Evolutionary conservation across 2,329 filamentous ascomycete species (phyloP), one percentile per base, ranked within the genome.

Genomic region (Myotisia sp.): DNA sequence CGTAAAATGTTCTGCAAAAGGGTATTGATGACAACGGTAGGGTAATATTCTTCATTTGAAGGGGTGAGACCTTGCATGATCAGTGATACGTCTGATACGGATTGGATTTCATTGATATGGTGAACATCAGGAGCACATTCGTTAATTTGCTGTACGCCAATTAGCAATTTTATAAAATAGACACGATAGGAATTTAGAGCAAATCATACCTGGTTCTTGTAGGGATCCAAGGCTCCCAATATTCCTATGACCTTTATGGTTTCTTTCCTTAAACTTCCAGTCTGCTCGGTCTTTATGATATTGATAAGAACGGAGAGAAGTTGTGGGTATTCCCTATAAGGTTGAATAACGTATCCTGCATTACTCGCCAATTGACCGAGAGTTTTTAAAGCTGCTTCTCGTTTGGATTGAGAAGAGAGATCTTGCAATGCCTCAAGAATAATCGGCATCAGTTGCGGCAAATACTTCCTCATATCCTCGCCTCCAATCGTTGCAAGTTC

Each of bases 11-110:
- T 65, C 37, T 85, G 79, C 49, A 98, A 75, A 7, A 98, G 69
- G 2, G 90, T 92, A 49, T 93, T 93, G 53, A 98, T 94, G 29
- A 94, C 90, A 12, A 98, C 85, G 0, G 90, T 98, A 1, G 90
- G 90, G 51, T 93, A 98, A 57, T 98, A 98, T 49, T 98, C 90
- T 51, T 98, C 93, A 50, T 83, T 93, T 0, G 87, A 95, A 0
- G 90, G 92, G 0, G 86, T 95, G 26, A 94, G 67, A 9, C 92
- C 90, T 26, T 83, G 85, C 87, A 98, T 98, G 68, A 98, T 95
- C 19, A 98, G 68, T 3, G 86, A 90, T 29, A 98, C 92, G 56
- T 98, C 90, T 0, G 87, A 92, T 47, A 92, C 67, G 6, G 65
- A 63, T 44, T 77, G 69, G n/a, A 71, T 66, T 50, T 79, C 74